Evolutionary conservation across 2,329 filamentous ascomycete genomes (phyloP), one percentile per base, ranked within the genome.

Genomic region (Bipolaris zeicola): DNA sequence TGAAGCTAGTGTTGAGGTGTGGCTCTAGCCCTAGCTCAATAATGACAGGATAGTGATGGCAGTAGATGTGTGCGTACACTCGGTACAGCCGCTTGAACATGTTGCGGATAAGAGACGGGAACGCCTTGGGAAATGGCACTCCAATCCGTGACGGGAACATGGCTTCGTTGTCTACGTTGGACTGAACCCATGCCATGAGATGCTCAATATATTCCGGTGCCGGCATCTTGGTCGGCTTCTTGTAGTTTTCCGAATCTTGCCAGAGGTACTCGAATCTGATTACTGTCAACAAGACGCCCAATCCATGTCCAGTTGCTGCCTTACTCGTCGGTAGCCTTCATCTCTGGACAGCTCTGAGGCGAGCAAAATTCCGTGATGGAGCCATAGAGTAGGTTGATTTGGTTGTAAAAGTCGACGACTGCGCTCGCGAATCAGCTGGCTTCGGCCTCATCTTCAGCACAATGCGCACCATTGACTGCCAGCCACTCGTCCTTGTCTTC

Each of bases 381-480:
- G 57, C 96, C 96, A 77, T 99, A 99, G 57, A 99, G 88, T 34
- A 99, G 85, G 80, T 99, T 99, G 82, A 99, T 96, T 79, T 99
- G 95, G 82, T 99, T 99, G 86, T 99, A 99, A 79, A 99, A 99
- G 79, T 99, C 95, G 81, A 99, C 95, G 81, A 99, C 93, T 96
- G 45, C n/a, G 10, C 28, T 37, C 11, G 8, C n/a, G 26, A 28
- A 22, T 69, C 39, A 63, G 61, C 63, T 39, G 36, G 48, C n/a
- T 44, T 42, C 14, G 42, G 26, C 26, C n/a, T 22, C 53, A 24
- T 22, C 6, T 20, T 43, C 16, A 56, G 33, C 39, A 22, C 11
- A 31, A 22, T 24, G 16, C 87, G 68, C 81, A 96, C 93, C 90
- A 80, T 99, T 99, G 68, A 99, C 95, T 26, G 95, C 95, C 60